These are phyloP conservation scores for Candida nitratophila DNA, from an alignment of 805 yeast species.

Conservation along the genomic window DNA sequence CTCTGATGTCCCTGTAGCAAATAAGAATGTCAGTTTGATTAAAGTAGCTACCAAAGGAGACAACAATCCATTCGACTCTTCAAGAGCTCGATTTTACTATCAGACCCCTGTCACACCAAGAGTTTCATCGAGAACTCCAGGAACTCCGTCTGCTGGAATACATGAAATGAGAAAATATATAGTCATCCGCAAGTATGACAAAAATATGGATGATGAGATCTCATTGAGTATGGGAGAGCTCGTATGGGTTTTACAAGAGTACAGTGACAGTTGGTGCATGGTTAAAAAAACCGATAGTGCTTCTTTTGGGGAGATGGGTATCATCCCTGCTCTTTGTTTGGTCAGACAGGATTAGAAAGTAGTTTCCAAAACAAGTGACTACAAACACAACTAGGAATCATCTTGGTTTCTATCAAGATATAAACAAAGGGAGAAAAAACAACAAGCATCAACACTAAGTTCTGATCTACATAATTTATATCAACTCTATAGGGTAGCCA, in stretches of 20 bases:
- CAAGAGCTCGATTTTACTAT: background rate
- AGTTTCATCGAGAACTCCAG: background rate
- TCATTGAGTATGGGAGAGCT: conserved; percentile 4
- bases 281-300: conserved; percentile 1
- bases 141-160: background rate
- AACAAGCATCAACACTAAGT: too few species aligned
- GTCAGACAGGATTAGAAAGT: too few species aligned
- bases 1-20: background rate
- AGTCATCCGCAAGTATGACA: conserved; percentile 2
- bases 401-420: too few species aligned
- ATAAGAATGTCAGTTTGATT: background rate
- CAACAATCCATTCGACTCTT: background rate
- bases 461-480: too few species aligned
- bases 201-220: conserved; percentile 5
- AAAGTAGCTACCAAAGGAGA: background rate
- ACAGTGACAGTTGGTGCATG: conserved; percentile 10
- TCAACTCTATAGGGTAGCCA: too few species aligned
- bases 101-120: conserved; percentile 1
- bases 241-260: background rate
- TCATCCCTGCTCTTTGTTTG: conserved; percentile 4
- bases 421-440: too few species aligned
- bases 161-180: background rate
- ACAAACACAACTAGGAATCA: too few species aligned
- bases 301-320: conserved; percentile 1
- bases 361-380: too few species aligned